These are phyloP conservation scores for Verticillium nonalfalfae DNA, from an alignment of 2,329 filamentous ascomycete species.

Conservation along the genomic window DNA sequence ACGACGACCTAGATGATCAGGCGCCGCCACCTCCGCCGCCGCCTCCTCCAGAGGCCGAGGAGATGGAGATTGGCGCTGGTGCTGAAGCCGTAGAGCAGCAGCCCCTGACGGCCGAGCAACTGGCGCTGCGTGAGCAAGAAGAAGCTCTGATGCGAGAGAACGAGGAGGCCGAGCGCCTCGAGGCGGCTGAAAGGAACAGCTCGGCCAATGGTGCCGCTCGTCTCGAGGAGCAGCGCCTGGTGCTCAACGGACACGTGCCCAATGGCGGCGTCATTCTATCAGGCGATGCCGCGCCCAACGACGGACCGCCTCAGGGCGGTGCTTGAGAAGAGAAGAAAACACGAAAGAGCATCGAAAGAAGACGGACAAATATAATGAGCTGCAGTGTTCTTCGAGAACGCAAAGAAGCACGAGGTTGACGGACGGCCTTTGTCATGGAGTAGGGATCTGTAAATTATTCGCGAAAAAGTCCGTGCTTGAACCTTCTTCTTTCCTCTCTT, in stretches of 20 bases:
- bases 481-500: not conserved
- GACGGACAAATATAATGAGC: not conserved
- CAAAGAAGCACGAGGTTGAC: not conserved
- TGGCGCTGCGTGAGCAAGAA: slow-evolving; percentile 41
- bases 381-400: not conserved
- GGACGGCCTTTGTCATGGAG: not conserved
- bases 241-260: not conserved
- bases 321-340: not conserved
- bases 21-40: slow-evolving; percentile 42
- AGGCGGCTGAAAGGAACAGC: slow-evolving; percentile 33
- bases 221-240: not conserved
- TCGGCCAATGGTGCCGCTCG: slow-evolving; percentile 1
- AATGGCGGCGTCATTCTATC: not conserved
- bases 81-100: slow-evolving; percentile 3
- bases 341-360: not conserved
- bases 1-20: slow-evolving; percentile 30
- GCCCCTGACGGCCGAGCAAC: slow-evolving; percentile 32
- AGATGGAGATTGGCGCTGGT: slow-evolving; percentile 19
- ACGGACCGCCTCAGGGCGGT: not conserved
- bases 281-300: not conserved
- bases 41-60: slow-evolving; percentile 31
- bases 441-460: not conserved
- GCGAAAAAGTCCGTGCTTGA: not conserved
- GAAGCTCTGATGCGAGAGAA: slow-evolving; percentile 44
- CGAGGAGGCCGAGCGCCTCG: slow-evolving; percentile 46